Evolutionary conservation across 2,329 filamentous ascomycete genomes (phyloP).

Genomic region (Aureobasidium lini): DNA sequence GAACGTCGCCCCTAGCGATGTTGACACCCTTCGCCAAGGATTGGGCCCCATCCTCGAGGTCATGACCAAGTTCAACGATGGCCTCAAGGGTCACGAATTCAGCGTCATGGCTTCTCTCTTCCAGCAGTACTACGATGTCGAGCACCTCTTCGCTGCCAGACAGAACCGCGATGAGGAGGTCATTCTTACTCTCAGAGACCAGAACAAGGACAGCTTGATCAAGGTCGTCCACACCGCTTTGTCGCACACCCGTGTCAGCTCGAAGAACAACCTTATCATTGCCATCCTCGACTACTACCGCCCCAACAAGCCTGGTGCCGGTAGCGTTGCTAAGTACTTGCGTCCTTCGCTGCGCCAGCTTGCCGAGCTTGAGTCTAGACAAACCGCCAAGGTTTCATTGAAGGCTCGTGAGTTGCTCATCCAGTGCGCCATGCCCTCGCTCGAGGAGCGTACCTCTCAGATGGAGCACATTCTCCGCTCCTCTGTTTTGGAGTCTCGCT

Average conservation of each 20-base stretch:
- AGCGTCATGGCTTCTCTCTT: conserved; percentile 72
- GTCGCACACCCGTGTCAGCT: conserved; percentile 83
- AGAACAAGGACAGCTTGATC: conserved; percentile 85
- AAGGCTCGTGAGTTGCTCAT: conserved; percentile 97
- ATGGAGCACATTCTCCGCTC: conserved; percentile 99
- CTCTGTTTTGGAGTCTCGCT: conserved; percentile 91
- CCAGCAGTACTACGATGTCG: conserved; percentile 72
- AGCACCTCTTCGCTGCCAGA: conserved; percentile 79
- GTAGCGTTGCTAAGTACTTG: conserved; percentile 83
- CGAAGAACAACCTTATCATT: conserved; percentile 89
- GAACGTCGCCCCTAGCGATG: conserved; percentile 65
- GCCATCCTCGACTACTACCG: conserved; percentile 91
- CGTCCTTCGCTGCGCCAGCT: conserved; percentile 74
- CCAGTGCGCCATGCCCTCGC: conserved; percentile 88
- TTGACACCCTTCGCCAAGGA: conserved; percentile 62
- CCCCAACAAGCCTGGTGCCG: conserved; percentile 84
- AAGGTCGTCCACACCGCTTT: conserved; percentile 84
- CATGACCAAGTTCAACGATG: conserved; percentile 73
- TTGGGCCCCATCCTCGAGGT: conserved; percentile 71
- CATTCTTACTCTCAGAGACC: conserved; percentile 85
- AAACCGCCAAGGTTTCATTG: conserved; percentile 88
- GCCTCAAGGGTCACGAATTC: conserved; percentile 85
- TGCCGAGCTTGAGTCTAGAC: conserved; percentile 80
- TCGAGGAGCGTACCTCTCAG: conserved; percentile 89
- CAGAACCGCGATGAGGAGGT: conserved; percentile 87